Percentiles rank a stretch among this genome's conserved stretches.
Evolutionary conservation across 148 eudicot genomes (phyloP).

Genomic region (Cornus florida): DNA sequence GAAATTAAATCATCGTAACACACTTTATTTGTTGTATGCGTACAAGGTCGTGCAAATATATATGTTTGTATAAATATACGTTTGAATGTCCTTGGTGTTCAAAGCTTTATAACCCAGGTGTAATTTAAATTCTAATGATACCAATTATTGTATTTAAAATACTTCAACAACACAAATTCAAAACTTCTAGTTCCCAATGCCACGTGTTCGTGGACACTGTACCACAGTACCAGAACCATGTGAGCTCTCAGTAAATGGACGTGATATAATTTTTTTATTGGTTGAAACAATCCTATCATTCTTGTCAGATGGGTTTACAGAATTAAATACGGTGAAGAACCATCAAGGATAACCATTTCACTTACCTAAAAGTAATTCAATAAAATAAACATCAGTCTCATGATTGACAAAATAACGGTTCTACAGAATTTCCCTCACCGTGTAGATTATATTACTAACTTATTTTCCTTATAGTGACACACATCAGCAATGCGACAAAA

Average conservation of each 20-base stretch:
- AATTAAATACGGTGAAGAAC: not conserved
- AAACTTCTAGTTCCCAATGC: not conserved
- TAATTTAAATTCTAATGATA: too few relatives aligned
- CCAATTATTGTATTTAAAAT: not conserved
- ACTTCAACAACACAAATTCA: not conserved
- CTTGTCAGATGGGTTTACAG: not conserved
- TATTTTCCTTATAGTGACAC: not conserved
- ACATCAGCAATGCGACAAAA: not conserved
- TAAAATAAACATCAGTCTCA: too few relatives aligned
- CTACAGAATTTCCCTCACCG: not conserved
- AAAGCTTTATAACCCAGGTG: too few relatives aligned
- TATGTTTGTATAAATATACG: too few relatives aligned
- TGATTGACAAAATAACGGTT: not conserved
- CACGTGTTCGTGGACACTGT: not conserved
- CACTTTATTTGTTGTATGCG: too few relatives aligned
- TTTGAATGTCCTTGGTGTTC: too few relatives aligned
- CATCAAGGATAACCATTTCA: not conserved
- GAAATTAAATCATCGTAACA: too few relatives aligned
- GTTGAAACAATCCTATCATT: not conserved
- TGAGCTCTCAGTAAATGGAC: not conserved
- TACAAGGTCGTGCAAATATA: too few relatives aligned
- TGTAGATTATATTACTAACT: not conserved
- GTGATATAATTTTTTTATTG: not conserved
- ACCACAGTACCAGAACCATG: not conserved
- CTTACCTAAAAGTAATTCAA: not conserved